These are phyloP conservation scores for Daldinia bambusicola DNA, from an alignment of 495 filamentous ascomycete genomes.

Conservation along the genomic window DNA sequence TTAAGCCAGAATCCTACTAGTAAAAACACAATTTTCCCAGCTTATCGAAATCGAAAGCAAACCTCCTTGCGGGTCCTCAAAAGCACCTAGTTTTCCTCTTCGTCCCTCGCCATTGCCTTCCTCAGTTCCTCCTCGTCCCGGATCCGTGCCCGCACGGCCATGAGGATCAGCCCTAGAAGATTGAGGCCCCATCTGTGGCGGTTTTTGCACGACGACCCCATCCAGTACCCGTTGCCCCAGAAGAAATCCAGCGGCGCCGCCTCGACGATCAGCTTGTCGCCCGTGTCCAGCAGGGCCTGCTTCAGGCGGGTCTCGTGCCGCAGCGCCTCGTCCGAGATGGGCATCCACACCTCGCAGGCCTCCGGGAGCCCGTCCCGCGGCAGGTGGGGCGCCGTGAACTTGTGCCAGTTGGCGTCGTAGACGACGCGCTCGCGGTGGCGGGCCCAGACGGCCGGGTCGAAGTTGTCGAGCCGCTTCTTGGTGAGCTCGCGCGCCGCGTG, in stretches of 20 bases:
- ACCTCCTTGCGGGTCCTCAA: neutral
- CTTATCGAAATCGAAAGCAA: neutral
- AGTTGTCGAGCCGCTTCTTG: neutral
- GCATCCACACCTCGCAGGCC: neutral
- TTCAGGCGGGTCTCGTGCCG: neutral
- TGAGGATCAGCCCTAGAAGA: conserved; percentile 5
- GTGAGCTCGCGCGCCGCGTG: neutral
- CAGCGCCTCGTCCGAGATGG: neutral
- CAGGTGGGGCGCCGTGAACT: neutral
- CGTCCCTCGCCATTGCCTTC: neutral
- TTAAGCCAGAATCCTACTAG: neutral
- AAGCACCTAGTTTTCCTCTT: neutral
- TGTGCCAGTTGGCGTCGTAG: conserved; percentile 1
- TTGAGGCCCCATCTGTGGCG: neutral
- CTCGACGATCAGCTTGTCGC: neutral
- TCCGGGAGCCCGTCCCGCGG: neutral
- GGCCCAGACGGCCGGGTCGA: neutral
- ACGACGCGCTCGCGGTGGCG: neutral
- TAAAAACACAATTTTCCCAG: neutral
- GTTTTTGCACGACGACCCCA: neutral
- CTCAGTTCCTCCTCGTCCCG: neutral
- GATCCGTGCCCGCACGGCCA: neutral
- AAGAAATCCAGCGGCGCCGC: neutral
- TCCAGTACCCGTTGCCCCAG: neutral
- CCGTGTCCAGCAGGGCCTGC: neutral